Base-by-base conservation (phyloP, 352 stramenopile genomes). In the Plasmopara halstedii region DNA sequence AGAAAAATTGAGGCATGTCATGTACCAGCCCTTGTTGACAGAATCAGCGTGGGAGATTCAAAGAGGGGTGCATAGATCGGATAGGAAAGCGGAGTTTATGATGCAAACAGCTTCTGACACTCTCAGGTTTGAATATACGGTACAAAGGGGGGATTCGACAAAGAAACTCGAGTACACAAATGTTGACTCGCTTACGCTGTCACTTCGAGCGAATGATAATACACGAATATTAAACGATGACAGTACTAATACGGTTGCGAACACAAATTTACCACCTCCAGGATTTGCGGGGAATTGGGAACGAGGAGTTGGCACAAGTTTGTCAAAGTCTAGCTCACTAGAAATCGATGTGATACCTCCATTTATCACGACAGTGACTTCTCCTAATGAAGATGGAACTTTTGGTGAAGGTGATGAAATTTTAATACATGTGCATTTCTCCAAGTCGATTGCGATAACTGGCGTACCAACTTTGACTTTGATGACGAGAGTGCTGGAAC, bases 391-490 rank as follows among this genome's bases (percentile, higher is more conserved):
- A 5, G 70, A 88, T 29, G 76, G 76, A 2, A 83, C 71, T 11
- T 91, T 87, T 43, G 76, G 73, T 1, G 81, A 86, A 19, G 83
- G 83, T 21, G 58, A 88, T 50, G 56, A 67, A 20, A 83, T 92
- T 43, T 22, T 76, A 31, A 68, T 94, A 14, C 64, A 75, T n/a
- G 70, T 94, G 1, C n/a, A 44, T n/a, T 92, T 91, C 31, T 85
- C 76, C 0, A 46, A 73, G 8, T 62, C 83, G 1, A 66, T 94
- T 29, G 59, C 81, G 1, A 70, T 83, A 3, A 56, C 58, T 9
- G 75, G 78, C 3, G 38, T 67, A 4, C 78, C 78, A 4, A 85
- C 69, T 5, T 42, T 90, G 21, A 67, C 87, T 3, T 52, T 90
- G 4, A 73, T 83, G 25, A 90, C 78, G 0, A 75, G 78, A 1